Evolutionary conservation across 768 basidiomycete species (phyloP).

Genomic region (Rhodotorula babjevae): DNA sequence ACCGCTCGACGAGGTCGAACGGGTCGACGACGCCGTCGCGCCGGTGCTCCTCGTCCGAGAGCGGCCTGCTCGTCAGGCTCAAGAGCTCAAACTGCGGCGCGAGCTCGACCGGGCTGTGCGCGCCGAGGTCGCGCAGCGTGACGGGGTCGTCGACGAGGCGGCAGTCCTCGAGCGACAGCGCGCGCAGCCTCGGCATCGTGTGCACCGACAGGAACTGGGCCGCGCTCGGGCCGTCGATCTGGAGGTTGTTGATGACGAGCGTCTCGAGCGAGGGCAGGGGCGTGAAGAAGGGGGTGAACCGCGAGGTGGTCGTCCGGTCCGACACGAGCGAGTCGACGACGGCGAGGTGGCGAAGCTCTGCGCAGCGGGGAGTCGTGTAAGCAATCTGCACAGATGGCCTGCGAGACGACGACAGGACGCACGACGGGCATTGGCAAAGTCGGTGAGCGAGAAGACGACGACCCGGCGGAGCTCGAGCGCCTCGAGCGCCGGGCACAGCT

Average conservation of each 20-base stretch:
- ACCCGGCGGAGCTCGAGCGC: neutral
- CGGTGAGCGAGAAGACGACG: constrained; percentile 7
- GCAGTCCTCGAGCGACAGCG: constrained; percentile 20
- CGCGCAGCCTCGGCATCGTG: neutral
- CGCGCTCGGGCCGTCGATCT: constrained; percentile 16
- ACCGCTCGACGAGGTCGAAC: constrained; percentile 11
- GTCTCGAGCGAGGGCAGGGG: constrained; percentile 1
- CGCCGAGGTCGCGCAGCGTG: constrained; percentile 11
- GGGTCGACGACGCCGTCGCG: neutral
- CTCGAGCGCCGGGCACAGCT: neutral
- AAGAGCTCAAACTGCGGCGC: constrained; percentile 11
- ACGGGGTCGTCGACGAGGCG: constrained; percentile 11
- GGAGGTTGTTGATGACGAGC: constrained; percentile 2
- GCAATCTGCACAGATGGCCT: neutral
- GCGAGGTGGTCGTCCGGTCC: constrained; percentile 12
- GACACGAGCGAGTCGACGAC: constrained; percentile 6
- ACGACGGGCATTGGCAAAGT: constrained; percentile 10
- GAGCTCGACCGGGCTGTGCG: constrained; percentile 8
- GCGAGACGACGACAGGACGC: neutral
- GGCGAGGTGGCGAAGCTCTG: constrained; percentile 16
- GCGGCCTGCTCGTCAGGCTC: neutral
- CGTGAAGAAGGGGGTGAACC: constrained; percentile 17
- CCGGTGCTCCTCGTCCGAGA: neutral
- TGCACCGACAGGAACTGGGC: constrained; percentile 12
- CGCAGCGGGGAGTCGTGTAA: too few species aligned